A percentile compares a stretch with the other conserved stretches of the same genome.
phyloP scores from a whole-genome alignment of 2,329 filamentous ascomycete genomes.

The Penicillium sp. region DNA sequence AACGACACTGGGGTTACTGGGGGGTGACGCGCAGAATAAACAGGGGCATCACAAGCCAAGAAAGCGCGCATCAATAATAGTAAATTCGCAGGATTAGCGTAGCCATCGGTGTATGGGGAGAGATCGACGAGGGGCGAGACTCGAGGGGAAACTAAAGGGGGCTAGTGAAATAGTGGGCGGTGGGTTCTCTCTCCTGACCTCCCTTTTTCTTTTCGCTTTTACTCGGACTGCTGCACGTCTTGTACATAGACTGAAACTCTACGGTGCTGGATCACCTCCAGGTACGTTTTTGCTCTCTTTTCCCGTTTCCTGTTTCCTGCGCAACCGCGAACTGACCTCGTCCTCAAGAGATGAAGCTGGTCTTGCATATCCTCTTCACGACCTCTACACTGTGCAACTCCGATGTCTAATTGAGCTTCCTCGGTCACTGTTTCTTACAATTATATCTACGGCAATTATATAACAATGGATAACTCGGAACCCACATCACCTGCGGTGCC shows the following conservation, averaged over 20 bases:
- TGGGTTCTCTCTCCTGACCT: slow-evolving; percentile 18
- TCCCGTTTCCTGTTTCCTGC: background rate
- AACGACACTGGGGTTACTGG: background rate
- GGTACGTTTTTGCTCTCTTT: slow-evolving; percentile 2
- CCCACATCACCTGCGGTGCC: slow-evolving; percentile 20
- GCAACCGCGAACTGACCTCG: background rate
- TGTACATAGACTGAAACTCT: background rate
- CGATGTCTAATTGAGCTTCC: slow-evolving; percentile 3
- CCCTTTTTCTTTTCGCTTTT: slow-evolving; percentile 12
- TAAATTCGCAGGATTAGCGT: slow-evolving; percentile 7
- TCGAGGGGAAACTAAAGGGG: slow-evolving; percentile 18
- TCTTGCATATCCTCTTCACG: slow-evolving; percentile 11
- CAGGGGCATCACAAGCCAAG: background rate
- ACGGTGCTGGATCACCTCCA: slow-evolving; percentile 19
- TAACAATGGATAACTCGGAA: slow-evolving; percentile 25
- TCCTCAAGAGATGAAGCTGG: slow-evolving; percentile 16
- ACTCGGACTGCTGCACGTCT: background rate
- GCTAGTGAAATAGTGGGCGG: slow-evolving; percentile 17
- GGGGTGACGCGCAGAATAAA: background rate
- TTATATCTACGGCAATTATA: background rate
- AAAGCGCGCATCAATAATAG: background rate
- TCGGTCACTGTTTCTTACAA: background rate
- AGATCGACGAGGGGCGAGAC: slow-evolving; percentile 28
- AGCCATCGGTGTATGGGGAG: slow-evolving; percentile 22
- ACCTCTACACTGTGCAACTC: background rate